Base-by-base conservation (phyloP, 331 rosid species). In the Spiraea crenata region DNA sequence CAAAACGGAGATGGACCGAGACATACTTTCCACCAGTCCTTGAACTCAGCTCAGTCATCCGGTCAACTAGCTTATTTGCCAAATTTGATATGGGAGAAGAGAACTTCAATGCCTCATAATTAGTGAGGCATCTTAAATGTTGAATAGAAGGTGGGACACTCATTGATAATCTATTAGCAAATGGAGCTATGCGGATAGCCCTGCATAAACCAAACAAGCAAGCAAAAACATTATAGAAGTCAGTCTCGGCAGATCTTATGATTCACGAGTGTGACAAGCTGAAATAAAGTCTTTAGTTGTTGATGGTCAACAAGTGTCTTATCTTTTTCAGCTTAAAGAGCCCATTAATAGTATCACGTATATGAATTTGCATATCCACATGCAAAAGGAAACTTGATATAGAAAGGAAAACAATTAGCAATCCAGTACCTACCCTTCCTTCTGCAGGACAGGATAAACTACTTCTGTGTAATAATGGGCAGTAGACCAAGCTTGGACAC, bases 91-190 rank as follows among this genome's bases (percentile, higher is more conserved):
- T 86, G 59, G 96, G 71, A 73, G 89, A 70, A 60, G 96, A 86
- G 84, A 91, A 95, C 80, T 79, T 88, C 84, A 95, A 73, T 58
- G 98, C 96, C 81, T 86, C 87, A 77, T 91, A 95, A 78, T 95
- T 95, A 39, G 96, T 73, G 39, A 91, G 88, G 78, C 99, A 95
- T 88, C 99, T 89, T 56, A 95, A 85, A 83, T 77, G 79, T 72
- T 95, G 99, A 79, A 95, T 80, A 74, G 85, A 81, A 65, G 98
- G 93, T 55, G 99, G 98, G 77, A 95, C 88, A 75, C 81, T 91
- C 99, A 95, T 83, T 5, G 96, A 91, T 84, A 95, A 80, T 77
- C 99, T 92, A 78, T 95, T 95, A 60, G 98, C 96, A 80, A 91
- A 95, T 67, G 98, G 99, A 42, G 96, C 81, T 66, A 95, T 81